phyloP scores from a whole-genome alignment of 164 flowering plant species.

The Macadamia integrifolia region DNA sequence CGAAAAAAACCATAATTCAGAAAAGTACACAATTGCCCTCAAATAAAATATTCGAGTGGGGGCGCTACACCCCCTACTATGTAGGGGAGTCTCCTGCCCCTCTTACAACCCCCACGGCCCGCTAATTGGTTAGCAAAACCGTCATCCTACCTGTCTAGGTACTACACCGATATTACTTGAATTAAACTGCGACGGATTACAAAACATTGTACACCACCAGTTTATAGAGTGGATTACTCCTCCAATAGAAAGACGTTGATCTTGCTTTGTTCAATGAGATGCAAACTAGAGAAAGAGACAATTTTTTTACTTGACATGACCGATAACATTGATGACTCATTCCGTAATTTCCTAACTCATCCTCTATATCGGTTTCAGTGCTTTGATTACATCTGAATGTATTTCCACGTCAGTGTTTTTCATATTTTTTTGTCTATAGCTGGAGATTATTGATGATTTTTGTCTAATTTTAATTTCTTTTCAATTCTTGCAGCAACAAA shows the following conservation, averaged over 20 bases:
- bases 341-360: slow-evolving; percentile 44
- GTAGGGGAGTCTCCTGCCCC: too few relatives aligned
- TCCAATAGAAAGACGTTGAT: slow-evolving; percentile 75
- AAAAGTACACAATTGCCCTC: too few relatives aligned
- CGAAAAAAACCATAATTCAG: too few relatives aligned
- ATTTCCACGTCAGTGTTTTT: not conserved
- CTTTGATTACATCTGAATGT: not conserved
- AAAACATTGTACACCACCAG: slow-evolving; percentile 17
- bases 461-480: not conserved
- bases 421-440: not conserved
- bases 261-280: slow-evolving; percentile 84
- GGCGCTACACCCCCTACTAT: too few relatives aligned
- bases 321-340: slow-evolving; percentile 69
- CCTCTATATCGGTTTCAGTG: slow-evolving; percentile 1
- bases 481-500: slow-evolving; percentile 51
- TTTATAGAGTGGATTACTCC: slow-evolving; percentile 52
- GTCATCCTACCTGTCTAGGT: too few relatives aligned
- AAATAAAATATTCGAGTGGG: too few relatives aligned
- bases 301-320: slow-evolving; percentile 61
- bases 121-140: too few relatives aligned
- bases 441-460: not conserved
- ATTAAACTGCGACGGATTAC: too few relatives aligned
- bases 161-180: too few relatives aligned
- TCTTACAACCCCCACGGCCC: too few relatives aligned
- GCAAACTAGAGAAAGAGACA: slow-evolving; percentile 67